These are phyloP conservation scores for Candida michaelii DNA, from an alignment of 805 yeast species.

Conservation along the genomic window DNA sequence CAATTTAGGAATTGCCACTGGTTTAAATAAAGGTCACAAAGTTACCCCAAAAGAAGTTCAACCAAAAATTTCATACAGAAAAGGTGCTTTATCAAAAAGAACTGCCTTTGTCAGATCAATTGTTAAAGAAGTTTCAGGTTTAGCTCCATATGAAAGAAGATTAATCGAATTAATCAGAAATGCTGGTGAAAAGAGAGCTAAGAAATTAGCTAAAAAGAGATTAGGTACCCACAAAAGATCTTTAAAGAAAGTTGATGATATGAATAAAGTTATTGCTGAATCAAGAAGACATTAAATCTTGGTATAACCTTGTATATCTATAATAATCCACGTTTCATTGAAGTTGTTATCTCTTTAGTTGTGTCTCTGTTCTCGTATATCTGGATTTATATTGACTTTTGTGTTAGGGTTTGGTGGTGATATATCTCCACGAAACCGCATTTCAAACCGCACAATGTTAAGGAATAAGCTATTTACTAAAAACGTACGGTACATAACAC, in stretches of 20 bases:
- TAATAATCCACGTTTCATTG: conserved; percentile 12
- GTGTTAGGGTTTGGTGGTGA: not conserved
- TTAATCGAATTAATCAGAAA: conserved; percentile 98
- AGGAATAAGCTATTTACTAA: not conserved
- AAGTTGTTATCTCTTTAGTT: not conserved
- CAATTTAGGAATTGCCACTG: conserved; percentile 84
- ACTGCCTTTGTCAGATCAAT: conserved; percentile 92
- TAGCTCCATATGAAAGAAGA: conserved; percentile 99
- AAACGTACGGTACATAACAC: conserved; percentile 3
- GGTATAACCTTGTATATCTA: conserved; percentile 14
- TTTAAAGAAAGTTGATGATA: conserved; percentile 98
- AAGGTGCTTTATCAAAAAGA: conserved; percentile 96
- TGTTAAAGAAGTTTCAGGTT: conserved; percentile 96
- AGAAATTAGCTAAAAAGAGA: conserved; percentile 99
- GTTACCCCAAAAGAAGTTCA: conserved; percentile 79
- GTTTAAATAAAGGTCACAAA: conserved; percentile 99
- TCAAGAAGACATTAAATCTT: conserved; percentile 81
- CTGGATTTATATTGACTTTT: not conserved
- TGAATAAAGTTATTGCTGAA: conserved; percentile 94
- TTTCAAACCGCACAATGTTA: not conserved
- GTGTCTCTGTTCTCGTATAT: not conserved
- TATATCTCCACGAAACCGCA: not conserved
- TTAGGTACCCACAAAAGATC: conserved; percentile 99
- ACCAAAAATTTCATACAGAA: conserved; percentile 82
- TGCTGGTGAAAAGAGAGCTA: conserved; percentile 99